These are phyloP conservation scores for Trichoderma sp. DNA, from an alignment of 2,329 filamentous ascomycete species.

Conservation along the genomic window DNA sequence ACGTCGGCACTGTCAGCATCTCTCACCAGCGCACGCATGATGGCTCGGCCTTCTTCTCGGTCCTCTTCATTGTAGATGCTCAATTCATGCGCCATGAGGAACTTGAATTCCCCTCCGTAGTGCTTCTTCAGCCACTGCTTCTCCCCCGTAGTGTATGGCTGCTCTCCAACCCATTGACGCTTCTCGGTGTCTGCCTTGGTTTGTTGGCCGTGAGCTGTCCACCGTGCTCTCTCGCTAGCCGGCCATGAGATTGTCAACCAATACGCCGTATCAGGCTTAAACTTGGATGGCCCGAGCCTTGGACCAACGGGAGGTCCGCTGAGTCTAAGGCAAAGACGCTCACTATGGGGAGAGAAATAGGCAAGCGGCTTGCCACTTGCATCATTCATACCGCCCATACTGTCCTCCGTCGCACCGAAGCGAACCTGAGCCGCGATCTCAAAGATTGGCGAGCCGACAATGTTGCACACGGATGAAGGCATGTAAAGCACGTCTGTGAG, in stretches of 20 bases:
- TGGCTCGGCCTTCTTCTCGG: background rate
- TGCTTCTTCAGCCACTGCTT: background rate
- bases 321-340: background rate
- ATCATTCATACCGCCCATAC: background rate
- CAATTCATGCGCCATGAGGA: background rate
- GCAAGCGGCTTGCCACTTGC: background rate
- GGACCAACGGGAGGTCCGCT: background rate
- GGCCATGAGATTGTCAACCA: background rate
- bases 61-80: constrained; percentile 6
- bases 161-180: background rate
- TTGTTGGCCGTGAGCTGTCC: background rate
- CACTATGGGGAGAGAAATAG: background rate
- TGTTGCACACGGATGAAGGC: background rate
- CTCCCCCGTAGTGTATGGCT: background rate
- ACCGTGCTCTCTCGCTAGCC: background rate
- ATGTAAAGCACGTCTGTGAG: background rate
- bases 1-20: background rate
- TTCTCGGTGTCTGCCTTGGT: background rate
- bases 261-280: background rate
- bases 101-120: background rate
- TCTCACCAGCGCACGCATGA: background rate
- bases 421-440: background rate
- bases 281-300: background rate
- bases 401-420: background rate
- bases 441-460: background rate